phyloP scores from a whole-genome alignment of 1,284 basidiomycete genomes.

The Tylopilus sp. region DNA sequence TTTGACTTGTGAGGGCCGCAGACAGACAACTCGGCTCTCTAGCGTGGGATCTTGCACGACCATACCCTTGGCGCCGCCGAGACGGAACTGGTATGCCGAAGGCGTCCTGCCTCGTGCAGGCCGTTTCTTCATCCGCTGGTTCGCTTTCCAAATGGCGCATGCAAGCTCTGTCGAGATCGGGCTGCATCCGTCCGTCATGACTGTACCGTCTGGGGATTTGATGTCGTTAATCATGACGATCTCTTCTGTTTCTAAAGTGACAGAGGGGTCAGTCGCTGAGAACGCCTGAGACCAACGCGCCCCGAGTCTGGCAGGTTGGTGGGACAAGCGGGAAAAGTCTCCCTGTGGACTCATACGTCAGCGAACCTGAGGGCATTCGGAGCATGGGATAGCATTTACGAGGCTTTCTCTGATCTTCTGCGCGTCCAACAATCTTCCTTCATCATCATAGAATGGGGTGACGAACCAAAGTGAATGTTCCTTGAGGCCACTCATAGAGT shows the following conservation, averaged over 20 bases:
- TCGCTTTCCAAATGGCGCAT: slow-evolving; percentile 33
- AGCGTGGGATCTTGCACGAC: slow-evolving; percentile 43
- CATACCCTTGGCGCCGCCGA: slow-evolving; percentile 45
- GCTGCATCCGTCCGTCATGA: slow-evolving; percentile 49
- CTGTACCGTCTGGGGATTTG: slow-evolving; percentile 18
- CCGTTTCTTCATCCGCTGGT: slow-evolving; percentile 21
- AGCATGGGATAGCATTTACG: slow-evolving; percentile 21
- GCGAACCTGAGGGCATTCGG: neutral
- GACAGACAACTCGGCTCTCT: slow-evolving; percentile 32
- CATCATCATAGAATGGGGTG: slow-evolving; percentile 37
- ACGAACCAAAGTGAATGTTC: slow-evolving; percentile 62
- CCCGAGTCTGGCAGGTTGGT: slow-evolving; percentile 45
- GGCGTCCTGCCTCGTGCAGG: slow-evolving; percentile 24
- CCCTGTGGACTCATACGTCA: slow-evolving; percentile 28
- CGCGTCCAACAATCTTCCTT: slow-evolving; percentile 25
- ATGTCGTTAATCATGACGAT: slow-evolving; percentile 32
- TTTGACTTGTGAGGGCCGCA: slow-evolving; percentile 48
- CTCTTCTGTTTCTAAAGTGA: slow-evolving; percentile 34
- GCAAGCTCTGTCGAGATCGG: slow-evolving; percentile 40
- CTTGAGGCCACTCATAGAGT: slow-evolving; percentile 56
- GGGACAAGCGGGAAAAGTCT: slow-evolving; percentile 35
- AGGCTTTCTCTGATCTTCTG: slow-evolving; percentile 32
- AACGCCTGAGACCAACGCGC: slow-evolving; percentile 54
- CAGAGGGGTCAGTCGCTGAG: slow-evolving; percentile 44
- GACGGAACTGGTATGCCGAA: slow-evolving; percentile 40